Conservation (phyloP, 805 yeast species). For the Candida stauntonica region DNA sequence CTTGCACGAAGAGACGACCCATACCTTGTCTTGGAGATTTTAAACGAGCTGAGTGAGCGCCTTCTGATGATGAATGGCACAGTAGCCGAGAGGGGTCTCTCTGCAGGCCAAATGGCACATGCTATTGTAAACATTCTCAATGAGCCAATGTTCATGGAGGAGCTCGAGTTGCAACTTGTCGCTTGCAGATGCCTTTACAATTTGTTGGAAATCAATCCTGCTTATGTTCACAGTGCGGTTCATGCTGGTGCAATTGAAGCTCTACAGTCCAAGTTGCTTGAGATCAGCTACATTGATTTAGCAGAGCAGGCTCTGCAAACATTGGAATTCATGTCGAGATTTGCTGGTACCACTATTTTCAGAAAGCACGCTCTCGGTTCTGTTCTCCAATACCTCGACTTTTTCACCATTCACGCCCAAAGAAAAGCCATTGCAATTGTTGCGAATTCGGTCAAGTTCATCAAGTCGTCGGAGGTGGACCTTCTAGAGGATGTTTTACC, state of each 20-base stretch:
- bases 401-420: conserved; percentile 86
- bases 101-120: conserved; percentile 51
- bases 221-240: conserved; percentile 58
- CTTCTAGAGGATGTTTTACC: conserved; percentile 56
- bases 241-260: conserved; percentile 61
- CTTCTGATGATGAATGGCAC: conserved; percentile 65
- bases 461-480: conserved; percentile 40
- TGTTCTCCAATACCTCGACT: conserved; percentile 73
- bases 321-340: conserved; percentile 57
- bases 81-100: conserved; percentile 58
- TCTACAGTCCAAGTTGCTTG: conserved; percentile 60
- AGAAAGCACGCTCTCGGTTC: conserved; percentile 58
- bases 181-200: conserved; percentile 84
- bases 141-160: conserved; percentile 53
- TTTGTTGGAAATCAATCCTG: conserved; percentile 68
- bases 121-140: conserved; percentile 54
- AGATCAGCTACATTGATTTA: conserved; percentile 79
- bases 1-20: conserved; percentile 42
- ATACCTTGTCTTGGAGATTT: conserved; percentile 55
- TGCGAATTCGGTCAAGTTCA: conserved; percentile 58
- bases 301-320: conserved; percentile 89
- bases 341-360: conserved; percentile 47
- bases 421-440: conserved; percentile 71
- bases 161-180: conserved; percentile 75
- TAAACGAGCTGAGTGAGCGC: conserved; percentile 60